Conservation (phyloP, 2,329 filamentous ascomycete genomes). For the Monilinia fructicola region DNA sequence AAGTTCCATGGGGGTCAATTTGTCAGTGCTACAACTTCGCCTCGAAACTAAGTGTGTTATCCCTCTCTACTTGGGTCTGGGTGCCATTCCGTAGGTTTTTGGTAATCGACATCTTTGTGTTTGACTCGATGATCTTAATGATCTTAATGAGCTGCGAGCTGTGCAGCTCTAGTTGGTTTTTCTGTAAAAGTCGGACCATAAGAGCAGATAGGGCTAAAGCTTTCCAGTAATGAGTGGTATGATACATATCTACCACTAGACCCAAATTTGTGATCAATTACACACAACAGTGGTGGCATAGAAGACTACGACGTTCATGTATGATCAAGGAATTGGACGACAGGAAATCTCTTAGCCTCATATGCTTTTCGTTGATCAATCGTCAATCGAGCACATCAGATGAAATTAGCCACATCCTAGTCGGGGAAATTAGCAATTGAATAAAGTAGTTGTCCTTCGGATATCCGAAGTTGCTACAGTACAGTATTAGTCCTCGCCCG, state of each 20-base stretch:
- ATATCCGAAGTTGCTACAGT: neutral
- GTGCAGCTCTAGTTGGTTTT: neutral
- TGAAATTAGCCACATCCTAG: neutral
- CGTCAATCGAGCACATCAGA: neutral
- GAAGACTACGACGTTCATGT: neutral
- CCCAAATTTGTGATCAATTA: neutral
- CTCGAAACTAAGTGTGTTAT: neutral
- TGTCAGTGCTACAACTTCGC: neutral
- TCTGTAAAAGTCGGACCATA: neutral
- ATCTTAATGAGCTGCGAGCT: neutral
- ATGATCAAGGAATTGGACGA: neutral
- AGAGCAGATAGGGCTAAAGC: slow-evolving; percentile 12
- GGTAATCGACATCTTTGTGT: neutral
- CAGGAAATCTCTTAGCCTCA: neutral
- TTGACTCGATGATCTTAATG: neutral
- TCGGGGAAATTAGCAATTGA: neutral
- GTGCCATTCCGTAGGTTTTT: neutral
- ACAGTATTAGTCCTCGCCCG: slow-evolving; percentile 5
- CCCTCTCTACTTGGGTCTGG: too few species aligned
- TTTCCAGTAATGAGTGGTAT: slow-evolving; percentile 1
- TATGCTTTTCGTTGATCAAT: neutral
- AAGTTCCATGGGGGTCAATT: neutral
- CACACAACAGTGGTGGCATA: neutral
- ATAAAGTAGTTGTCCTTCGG: neutral
- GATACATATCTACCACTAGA: neutral